Evolutionary conservation across 2,329 filamentous ascomycete genomes (phyloP), one percentile per base, ranked within the genome.

Genomic region (Neofusicoccum umdonicola): DNA sequence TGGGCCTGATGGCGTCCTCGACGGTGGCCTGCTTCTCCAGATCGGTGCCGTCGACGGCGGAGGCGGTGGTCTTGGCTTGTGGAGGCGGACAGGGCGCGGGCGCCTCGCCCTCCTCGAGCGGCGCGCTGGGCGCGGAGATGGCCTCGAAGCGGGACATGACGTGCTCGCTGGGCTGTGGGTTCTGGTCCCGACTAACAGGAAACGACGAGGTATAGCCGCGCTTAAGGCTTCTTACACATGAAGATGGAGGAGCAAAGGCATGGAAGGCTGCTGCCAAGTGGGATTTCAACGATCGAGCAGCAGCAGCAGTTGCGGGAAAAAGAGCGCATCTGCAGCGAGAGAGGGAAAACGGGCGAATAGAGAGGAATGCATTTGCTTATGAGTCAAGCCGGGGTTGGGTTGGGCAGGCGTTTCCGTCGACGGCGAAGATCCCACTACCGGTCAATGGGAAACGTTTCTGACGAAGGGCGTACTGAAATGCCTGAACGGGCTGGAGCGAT

Each of bases 1-100:
- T 68, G 17, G 73, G 69, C 12, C 65, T 67, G 42, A 9, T 65
- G 44, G 27, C 22, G n/a, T 60, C 63, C 8, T 39, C 58, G 44
- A 42, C 58, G 17, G 58, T 51, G 45, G 58, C 17, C 15, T 62
- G 58, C 45, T 62, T 62, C 58, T 62, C 58, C 45, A 62, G 58
- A 42, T 62, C 45, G 37, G 15, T 41, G 19, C 44, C 17, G 9
- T n/a, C 42, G 22, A 27, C 19, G 39, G 35, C 35, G 15, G 11
- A 15, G 52, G 6, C 35, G 37, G 22, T 27, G 13, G 42, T 22
- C 42, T 35, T 52, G 31, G 31, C 56, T 15, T 35, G 41, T n/a
- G 56, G 56, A 45, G 41, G 37, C 12, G 27, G 56, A 15, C 56
- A 22, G 31, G 41, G 41, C 9, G 41, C 22, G 4, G 56, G 42